phyloP scores from a whole-genome alignment of 805 yeast genomes.

The Metschnikowia bowlesiae region DNA sequence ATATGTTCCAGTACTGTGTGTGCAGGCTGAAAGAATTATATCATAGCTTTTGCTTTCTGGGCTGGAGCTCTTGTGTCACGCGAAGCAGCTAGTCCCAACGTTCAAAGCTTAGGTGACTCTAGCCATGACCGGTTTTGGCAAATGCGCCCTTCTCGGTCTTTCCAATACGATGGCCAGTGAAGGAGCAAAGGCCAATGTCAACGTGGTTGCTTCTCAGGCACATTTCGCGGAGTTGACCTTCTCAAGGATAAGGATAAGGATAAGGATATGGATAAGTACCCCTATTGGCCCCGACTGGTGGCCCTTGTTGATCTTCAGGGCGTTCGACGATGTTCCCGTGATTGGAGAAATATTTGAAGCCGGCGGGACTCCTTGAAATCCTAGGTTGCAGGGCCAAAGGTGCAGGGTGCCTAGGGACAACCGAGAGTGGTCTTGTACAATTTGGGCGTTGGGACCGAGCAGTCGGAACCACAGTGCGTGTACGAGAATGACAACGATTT shows the following conservation, averaged over 20 bases:
- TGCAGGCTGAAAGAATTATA: too few species aligned
- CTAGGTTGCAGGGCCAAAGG: conserved; percentile 95
- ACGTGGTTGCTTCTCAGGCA: conserved; percentile 93
- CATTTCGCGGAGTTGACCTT: conserved; percentile 93
- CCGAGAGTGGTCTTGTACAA: conserved; percentile 80
- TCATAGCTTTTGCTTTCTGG: too few species aligned
- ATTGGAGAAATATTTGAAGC: conserved; percentile 84
- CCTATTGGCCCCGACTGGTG: conserved; percentile 77
- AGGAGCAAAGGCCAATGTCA: conserved; percentile 74
- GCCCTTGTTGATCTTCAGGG: conserved; percentile 83
- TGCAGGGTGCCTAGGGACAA: conserved; percentile 59
- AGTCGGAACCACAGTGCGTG: conserved; percentile 68
- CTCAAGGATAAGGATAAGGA: conserved; percentile 49
- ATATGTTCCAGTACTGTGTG: too few species aligned
- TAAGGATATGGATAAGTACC: conserved; percentile 71
- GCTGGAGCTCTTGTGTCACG: too few species aligned
- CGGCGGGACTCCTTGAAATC: conserved; percentile 97
- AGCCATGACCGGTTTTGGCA: conserved; percentile 42
- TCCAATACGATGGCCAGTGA: conserved; percentile 85
- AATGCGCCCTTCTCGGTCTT: conserved; percentile 84
- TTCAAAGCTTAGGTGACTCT: too few species aligned
- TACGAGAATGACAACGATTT: conserved; percentile 76
- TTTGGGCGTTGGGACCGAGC: conserved; percentile 76
- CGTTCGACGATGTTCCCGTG: conserved; percentile 64
- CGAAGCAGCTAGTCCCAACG: too few species aligned